Conservation (phyloP, 2,329 filamentous ascomycete genomes). For the Davidsoniella australis region DNA sequence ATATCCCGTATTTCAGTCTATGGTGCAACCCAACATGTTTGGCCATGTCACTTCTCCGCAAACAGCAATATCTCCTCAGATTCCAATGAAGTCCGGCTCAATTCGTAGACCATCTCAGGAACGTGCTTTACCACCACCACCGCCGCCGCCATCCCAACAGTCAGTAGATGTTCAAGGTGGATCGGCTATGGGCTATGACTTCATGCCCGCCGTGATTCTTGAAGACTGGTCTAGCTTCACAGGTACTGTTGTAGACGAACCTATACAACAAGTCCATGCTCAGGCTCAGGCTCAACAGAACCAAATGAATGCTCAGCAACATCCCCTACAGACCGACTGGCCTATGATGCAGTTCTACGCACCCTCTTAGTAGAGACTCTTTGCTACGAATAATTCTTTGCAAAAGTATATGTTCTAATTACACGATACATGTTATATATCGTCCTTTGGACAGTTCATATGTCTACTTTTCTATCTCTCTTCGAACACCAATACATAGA, state of each 20-base stretch:
- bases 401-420: background rate
- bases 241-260: slow-evolving; percentile 21
- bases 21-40: slow-evolving; percentile 16
- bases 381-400: background rate
- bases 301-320: slow-evolving; percentile 10
- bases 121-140: slow-evolving; percentile 22
- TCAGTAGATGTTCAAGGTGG: background rate
- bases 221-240: slow-evolving; percentile 26
- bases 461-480: background rate
- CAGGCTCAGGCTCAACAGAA: slow-evolving; percentile 4
- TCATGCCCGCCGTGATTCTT: slow-evolving; percentile 23
- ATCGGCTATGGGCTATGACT: slow-evolving; percentile 27
- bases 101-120: slow-evolving; percentile 17
- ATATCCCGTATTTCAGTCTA: slow-evolving; percentile 20
- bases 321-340: slow-evolving; percentile 15
- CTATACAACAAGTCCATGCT: slow-evolving; percentile 4
- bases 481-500: too few species aligned
- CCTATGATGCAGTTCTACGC: slow-evolving; percentile 15
- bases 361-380: background rate
- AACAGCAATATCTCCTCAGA: slow-evolving; percentile 16
- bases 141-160: slow-evolving; percentile 13
- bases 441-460: background rate
- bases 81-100: slow-evolving; percentile 17
- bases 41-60: slow-evolving; percentile 9
- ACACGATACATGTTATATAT: too few species aligned